Conservation (phyloP, 2,329 filamentous ascomycete species). For the Trichoderma endophyticum region DNA sequence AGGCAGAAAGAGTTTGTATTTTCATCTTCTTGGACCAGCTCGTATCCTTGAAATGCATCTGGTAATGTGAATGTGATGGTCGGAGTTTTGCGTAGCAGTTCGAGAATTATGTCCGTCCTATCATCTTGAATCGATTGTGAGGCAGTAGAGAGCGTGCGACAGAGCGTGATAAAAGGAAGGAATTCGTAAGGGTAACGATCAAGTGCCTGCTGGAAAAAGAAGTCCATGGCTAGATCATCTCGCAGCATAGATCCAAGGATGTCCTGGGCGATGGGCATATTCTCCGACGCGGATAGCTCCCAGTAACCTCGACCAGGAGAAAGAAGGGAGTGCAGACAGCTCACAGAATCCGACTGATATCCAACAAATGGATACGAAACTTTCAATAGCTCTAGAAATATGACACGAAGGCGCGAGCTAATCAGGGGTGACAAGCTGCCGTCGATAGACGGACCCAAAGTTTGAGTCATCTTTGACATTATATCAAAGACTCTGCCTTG, state of each 20-base stretch:
- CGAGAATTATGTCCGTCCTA: conserved; percentile 51
- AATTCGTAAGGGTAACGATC: conserved; percentile 84
- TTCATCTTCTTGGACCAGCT: conserved; percentile 78
- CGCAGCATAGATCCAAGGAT: conserved; percentile 35
- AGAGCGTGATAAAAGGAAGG: conserved; percentile 70
- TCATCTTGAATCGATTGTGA: conserved; percentile 32
- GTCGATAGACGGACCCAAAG: conserved; percentile 43
- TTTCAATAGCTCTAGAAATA: conserved; percentile 68
- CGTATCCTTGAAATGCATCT: conserved; percentile 67
- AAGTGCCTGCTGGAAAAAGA: conserved; percentile 64
- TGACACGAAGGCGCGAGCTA: conserved; percentile 59
- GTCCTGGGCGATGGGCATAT: conserved; percentile 34
- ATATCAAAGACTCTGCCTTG: conserved; percentile 53
- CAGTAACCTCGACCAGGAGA: conserved; percentile 52
- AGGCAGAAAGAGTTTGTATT: conserved; percentile 77
- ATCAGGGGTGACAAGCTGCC: conserved; percentile 54
- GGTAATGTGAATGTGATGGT: conserved; percentile 78
- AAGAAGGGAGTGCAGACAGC: conserved; percentile 63
- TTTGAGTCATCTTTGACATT: conserved; percentile 48
- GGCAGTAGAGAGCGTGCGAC: conserved; percentile 56
- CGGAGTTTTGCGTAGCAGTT: conserved; percentile 65
- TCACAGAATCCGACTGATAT: conserved; percentile 70
- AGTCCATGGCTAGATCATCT: conserved; percentile 49
- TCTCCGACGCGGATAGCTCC: conserved; percentile 44
- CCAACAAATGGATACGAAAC: conserved; percentile 63